Evolutionary conservation across 768 basidiomycete genomes (phyloP).

Genomic region (Kwoniella sp.): DNA sequence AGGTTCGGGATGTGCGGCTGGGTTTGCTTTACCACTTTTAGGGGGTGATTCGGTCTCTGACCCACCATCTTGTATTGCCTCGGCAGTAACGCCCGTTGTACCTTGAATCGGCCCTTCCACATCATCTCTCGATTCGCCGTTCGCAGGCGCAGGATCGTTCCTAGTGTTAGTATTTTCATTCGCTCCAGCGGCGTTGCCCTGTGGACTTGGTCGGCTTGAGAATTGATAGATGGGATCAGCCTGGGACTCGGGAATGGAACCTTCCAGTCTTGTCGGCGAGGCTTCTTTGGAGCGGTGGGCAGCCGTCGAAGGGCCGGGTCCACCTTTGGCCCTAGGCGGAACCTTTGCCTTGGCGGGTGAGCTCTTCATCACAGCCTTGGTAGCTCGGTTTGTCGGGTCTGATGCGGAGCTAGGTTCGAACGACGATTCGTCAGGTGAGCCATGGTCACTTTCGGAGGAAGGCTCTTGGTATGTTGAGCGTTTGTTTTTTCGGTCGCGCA

Average conservation of each 20-base stretch:
- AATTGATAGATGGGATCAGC: slow-evolving; percentile 26
- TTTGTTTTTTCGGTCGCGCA: not conserved
- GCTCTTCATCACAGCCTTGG: too few species aligned
- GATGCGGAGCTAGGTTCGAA: not conserved
- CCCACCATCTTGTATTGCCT: too few species aligned
- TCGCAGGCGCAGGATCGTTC: too few species aligned
- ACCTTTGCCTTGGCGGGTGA: not conserved
- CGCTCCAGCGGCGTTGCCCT: too few species aligned
- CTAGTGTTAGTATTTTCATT: too few species aligned
- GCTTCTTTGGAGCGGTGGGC: slow-evolving; percentile 2
- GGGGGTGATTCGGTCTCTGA: too few species aligned
- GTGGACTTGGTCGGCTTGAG: slow-evolving; percentile 8
- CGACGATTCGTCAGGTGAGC: not conserved
- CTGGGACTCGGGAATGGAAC: slow-evolving; percentile 6
- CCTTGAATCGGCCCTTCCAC: too few species aligned
- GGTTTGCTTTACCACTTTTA: too few species aligned
- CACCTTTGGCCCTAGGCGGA: not conserved
- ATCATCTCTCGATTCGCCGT: too few species aligned
- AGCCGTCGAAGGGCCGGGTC: slow-evolving; percentile 16
- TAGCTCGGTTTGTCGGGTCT: not conserved
- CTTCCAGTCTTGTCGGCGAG: too few species aligned
- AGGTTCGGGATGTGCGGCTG: too few species aligned
- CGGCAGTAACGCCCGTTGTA: too few species aligned
- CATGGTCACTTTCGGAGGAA: not conserved
- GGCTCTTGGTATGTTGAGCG: not conserved